Evolutionary conservation across 192 early-diverging fungal genomes (phyloP).

Genomic region (Mortierella alpina): DNA sequence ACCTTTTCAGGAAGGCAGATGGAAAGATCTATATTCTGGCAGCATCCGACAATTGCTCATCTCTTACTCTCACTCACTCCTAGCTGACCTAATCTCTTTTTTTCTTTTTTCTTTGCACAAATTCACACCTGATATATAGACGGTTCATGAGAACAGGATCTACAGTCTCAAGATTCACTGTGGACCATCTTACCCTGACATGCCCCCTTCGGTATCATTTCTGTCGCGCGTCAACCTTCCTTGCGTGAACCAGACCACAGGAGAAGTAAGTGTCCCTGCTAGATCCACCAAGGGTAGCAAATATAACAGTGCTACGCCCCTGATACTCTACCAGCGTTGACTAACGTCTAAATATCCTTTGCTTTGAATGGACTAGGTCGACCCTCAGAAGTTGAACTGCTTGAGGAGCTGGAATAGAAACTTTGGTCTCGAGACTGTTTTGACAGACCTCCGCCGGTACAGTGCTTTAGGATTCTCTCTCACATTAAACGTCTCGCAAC

Average conservation of each 20-base stretch:
- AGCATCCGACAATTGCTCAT: too few relatives aligned
- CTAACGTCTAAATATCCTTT: neutral
- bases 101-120: neutral
- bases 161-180: slow-evolving; percentile 90
- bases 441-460: slow-evolving; percentile 86
- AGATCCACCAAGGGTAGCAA: neutral
- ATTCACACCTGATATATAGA: slow-evolving; percentile 56
- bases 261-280: slow-evolving; percentile 64
- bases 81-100: neutral
- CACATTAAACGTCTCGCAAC: neutral
- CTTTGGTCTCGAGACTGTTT: slow-evolving; percentile 82
- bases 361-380: slow-evolving; percentile 64
- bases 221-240: slow-evolving; percentile 87
- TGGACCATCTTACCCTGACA: slow-evolving; percentile 86
- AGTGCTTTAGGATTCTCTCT: neutral
- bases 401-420: slow-evolving; percentile 87
- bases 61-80: too few relatives aligned
- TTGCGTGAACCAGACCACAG: slow-evolving; percentile 84
- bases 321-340: neutral
- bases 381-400: slow-evolving; percentile 69
- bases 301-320: neutral
- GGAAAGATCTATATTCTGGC: neutral
- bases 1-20: neutral
- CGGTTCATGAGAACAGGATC: slow-evolving; percentile 96
- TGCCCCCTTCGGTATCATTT: slow-evolving; percentile 84